phyloP scores from a whole-genome alignment of 257 asterid genomes.

The Lycium barbarum region DNA sequence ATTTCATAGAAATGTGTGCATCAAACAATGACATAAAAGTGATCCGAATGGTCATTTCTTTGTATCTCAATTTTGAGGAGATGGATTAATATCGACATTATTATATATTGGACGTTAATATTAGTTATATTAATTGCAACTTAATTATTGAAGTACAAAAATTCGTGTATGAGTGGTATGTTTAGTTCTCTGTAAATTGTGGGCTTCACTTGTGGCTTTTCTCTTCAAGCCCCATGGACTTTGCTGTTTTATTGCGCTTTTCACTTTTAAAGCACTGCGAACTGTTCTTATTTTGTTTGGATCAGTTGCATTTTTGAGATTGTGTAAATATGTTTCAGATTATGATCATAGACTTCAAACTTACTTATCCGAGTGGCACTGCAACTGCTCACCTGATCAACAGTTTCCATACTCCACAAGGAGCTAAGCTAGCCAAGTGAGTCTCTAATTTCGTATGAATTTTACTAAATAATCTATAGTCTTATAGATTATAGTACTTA shows the following conservation, averaged over 20 bases:
- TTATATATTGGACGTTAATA: too few relatives aligned
- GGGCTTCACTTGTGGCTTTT: too few relatives aligned
- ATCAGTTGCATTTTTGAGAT: not conserved
- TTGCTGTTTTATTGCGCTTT: not conserved
- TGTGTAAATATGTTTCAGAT: constrained; percentile 44
- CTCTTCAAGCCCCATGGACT: not conserved
- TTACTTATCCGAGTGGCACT: constrained; percentile 77
- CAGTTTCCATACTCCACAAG: constrained; percentile 75
- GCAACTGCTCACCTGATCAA: constrained; percentile 77
- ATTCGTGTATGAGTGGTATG: too few relatives aligned
- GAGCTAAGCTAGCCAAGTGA: constrained; percentile 77
- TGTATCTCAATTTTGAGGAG: too few relatives aligned
- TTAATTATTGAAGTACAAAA: too few relatives aligned
- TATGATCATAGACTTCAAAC: constrained; percentile 72
- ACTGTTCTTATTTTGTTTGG: not conserved
- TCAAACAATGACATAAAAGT: too few relatives aligned
- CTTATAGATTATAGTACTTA: not conserved
- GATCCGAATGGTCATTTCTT: too few relatives aligned
- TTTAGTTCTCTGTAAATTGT: too few relatives aligned
- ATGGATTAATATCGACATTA: too few relatives aligned
- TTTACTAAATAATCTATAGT: not conserved
- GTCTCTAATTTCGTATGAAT: not conserved
- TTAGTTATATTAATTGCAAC: too few relatives aligned
- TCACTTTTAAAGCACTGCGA: not conserved
- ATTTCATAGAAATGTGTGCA: too few relatives aligned